Percentiles rank a stretch among this genome's conserved stretches.
Evolutionary conservation across 176 grass and related monocot species (phyloP).

Genomic region (maize (Zea mays)): Zm-B73-REFERENCE-NAM-5.0 NC_050098.1:66471501-66472000

Average conservation of each 20-base stretch:
- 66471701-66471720: conserved; percentile 88
- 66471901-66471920: conserved; percentile 85
- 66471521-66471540: conserved; percentile 88
- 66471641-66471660: conserved; percentile 65
- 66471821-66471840: conserved; percentile 70
- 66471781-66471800: conserved; percentile 74
- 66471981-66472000: conserved; percentile 76
- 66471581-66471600: conserved; percentile 82
- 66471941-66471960: conserved; percentile 94
- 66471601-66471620: conserved; percentile 71
- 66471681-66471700: conserved; percentile 85
- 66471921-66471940: conserved; percentile 90
- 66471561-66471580: conserved; percentile 89
- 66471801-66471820: conserved; percentile 64
- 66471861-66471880: conserved; percentile 76
- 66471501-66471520: conserved; percentile 68
- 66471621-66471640: conserved; percentile 70
- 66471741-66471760: conserved; percentile 72
- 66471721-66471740: conserved; percentile 86
- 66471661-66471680: conserved; percentile 83
- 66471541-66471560: conserved; percentile 73
- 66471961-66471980: conserved; percentile 94
- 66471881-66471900: conserved; percentile 68
- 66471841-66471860: conserved; percentile 67
- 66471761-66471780: conserved; percentile 82